These are phyloP conservation scores for Mycena rebaudengoi DNA, from an alignment of 768 basidiomycete species.

Conservation along the genomic window DNA sequence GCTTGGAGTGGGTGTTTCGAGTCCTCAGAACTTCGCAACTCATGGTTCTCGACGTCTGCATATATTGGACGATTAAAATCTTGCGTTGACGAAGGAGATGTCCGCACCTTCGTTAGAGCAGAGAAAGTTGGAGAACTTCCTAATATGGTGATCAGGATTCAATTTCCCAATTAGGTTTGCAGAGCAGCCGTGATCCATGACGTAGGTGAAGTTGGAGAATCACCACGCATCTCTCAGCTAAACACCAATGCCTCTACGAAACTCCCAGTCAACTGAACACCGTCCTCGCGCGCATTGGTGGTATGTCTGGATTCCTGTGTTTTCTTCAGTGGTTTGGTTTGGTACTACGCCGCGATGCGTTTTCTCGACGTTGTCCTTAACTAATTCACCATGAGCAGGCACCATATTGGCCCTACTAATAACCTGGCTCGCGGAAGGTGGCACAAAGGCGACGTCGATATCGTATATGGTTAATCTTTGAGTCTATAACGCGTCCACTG, in stretches of 20 bases:
- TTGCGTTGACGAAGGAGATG: too few species aligned
- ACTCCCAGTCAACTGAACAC: constrained; percentile 29
- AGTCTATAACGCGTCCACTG: not conserved
- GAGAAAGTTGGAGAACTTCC: too few species aligned
- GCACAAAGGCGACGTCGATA: constrained; percentile 67
- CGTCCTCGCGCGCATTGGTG: constrained; percentile 58
- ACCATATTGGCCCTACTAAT: constrained; percentile 76
- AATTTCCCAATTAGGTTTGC: too few species aligned
- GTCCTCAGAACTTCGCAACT: too few species aligned
- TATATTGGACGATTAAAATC: too few species aligned
- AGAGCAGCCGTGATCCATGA: too few species aligned
- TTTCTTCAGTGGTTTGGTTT: constrained; percentile 73
- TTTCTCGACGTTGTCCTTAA: not conserved
- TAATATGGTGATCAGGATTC: not conserved
- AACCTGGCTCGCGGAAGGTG: constrained; percentile 63
- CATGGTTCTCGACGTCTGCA: too few species aligned
- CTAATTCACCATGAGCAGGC: constrained; percentile 37
- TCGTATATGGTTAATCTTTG: constrained; percentile 13
- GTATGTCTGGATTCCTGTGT: constrained; percentile 71
- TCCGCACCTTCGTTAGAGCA: too few species aligned
- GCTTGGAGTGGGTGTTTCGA: too few species aligned
- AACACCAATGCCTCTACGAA: constrained; percentile 28
- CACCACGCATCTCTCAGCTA: not conserved
- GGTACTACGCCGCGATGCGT: constrained; percentile 35
- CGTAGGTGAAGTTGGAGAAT: too few species aligned